Conservation (phyloP, 177 flowering plant genomes). For the Vitis hybrid region DNA sequence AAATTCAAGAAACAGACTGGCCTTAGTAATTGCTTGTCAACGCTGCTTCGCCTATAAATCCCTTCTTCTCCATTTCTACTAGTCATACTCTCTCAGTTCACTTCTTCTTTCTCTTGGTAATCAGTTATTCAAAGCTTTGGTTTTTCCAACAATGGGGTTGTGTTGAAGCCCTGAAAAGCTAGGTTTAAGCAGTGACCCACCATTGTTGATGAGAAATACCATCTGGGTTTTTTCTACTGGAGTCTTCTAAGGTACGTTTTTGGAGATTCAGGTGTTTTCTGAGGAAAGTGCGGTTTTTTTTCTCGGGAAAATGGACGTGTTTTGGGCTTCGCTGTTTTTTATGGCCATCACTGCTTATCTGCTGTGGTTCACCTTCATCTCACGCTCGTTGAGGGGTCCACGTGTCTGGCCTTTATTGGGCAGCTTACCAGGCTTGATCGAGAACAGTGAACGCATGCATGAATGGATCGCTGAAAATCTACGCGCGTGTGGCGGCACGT, state of each 20-base stretch:
- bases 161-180: neutral
- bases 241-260: too few species aligned
- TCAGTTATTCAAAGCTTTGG: neutral
- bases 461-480: conserved; percentile 79
- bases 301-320: conserved; percentile 37
- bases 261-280: too few species aligned
- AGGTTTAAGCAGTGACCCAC: too few species aligned
- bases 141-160: neutral
- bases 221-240: too few species aligned
- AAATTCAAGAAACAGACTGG: conserved; percentile 40
- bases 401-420: conserved; percentile 73
- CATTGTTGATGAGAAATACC: too few species aligned
- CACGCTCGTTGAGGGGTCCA: conserved; percentile 58
- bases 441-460: conserved; percentile 64
- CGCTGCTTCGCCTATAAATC: conserved; percentile 39
- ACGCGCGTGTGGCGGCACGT: conserved; percentile 72
- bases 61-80: conserved; percentile 15
- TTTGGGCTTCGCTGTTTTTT: conserved; percentile 41
- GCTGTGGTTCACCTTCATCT: conserved; percentile 72
- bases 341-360: conserved; percentile 49
- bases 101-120: neutral
- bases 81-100: conserved; percentile 6
- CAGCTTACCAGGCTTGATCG: conserved; percentile 66
- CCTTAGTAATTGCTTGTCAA: conserved; percentile 31
- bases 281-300: too few species aligned